Evolutionary conservation across 2,329 filamentous ascomycete species (phyloP), one percentile per base, ranked within the genome.

Genomic region (Aspergillus cejpii): DNA sequence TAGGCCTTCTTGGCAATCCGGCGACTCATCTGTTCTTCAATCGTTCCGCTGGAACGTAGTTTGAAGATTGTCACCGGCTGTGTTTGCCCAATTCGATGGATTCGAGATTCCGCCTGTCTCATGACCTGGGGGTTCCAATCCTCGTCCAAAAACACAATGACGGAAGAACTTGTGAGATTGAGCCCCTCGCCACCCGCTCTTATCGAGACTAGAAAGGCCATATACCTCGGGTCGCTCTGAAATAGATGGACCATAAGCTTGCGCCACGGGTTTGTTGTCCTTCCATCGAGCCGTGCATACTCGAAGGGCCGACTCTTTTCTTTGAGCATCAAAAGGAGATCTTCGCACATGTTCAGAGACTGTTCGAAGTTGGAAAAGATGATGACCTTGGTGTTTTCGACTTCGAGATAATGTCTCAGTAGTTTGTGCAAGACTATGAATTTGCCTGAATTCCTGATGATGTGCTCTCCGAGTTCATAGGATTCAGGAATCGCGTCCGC

Each of bases 1-100:
- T 81, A 81, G 0, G 81, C 64, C 61, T 82, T 83, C 67, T 82
- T 82, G 5, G 72, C 68, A n/a, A 79, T 74, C 1, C 76, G 65
- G 0, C 74, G 70, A 58, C 76, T 69, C 74, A 80, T 80, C 45
- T 80, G 77, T 48, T 78, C 74, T 48, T 80, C 77, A 0, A 80
- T 74, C 0, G 77, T 80, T 1, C 77, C 77, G 43, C 73, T 73
- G 0, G 77, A 75, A 48, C 75, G 76, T 0, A 80, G 61, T 51
- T 78, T 77, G 59, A 78, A 79, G 6, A 80, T 67, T 0, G 73
- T 76, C 0, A 79, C 76, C 11, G 72, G 70, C 43, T 73, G 66
- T 0, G 68, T 76, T 54, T 79, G 76, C 0, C 76, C 76, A 29
- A 79, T 78, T 1, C 76, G 66, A 45, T 79, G 75, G 0, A 75